Percentiles rank a stretch among this genome's conserved stretches.
Evolutionary conservation across 116 monocot genomes (phyloP).

Genomic region (Posidonia oceanica): DNA sequence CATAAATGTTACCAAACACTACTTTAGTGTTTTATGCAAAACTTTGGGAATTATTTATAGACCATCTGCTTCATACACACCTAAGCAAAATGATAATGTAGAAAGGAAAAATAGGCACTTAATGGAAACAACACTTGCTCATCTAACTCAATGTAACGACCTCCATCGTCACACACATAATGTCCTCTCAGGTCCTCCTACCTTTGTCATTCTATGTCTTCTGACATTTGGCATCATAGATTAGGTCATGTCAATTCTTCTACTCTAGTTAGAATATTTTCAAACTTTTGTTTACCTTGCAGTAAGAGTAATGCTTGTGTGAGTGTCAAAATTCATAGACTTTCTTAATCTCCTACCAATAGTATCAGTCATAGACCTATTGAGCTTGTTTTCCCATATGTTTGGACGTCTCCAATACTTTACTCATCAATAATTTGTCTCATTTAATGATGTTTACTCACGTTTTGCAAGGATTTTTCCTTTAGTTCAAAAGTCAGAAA

Average conservation of each 20-base stretch:
- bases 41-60: not conserved
- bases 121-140: not conserved
- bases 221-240: no score
- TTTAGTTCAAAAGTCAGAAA: not conserved
- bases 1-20: no score
- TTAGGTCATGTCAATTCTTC: no score
- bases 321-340: not conserved
- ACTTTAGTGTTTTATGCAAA: not conserved
- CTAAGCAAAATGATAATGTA: not conserved
- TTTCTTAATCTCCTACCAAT: not conserved
- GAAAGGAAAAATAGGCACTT: not conserved
- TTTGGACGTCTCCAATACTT: not conserved
- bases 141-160: conserved; percentile 6
- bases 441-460: conserved; percentile 4
- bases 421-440: not conserved
- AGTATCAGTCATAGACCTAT: not conserved
- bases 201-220: no score
- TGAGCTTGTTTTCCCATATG: conserved; percentile 4
- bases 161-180: no score
- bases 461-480: not conserved
- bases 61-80: not conserved
- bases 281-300: no score
- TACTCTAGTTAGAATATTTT: no score
- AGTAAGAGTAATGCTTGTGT: not conserved
- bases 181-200: no score